phyloP scores from a whole-genome alignment of 2,329 filamentous ascomycete species.

The Arthrocladium fulminans region DNA sequence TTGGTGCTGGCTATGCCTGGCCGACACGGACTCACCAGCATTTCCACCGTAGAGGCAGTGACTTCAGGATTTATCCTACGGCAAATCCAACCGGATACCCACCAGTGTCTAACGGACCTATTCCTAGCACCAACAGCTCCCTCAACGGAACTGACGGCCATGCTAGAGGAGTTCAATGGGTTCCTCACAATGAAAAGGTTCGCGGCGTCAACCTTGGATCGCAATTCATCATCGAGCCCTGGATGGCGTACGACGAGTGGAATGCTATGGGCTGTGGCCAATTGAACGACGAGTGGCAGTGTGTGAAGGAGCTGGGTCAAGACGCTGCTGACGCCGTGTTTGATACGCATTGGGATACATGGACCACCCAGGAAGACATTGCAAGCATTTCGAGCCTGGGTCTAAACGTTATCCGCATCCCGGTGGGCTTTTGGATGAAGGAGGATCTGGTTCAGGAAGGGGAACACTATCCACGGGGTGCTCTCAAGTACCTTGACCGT shows the following conservation, averaged over 20 bases:
- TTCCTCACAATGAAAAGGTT: slow-evolving; percentile 28
- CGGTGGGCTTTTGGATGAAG: slow-evolving; percentile 44
- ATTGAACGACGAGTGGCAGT: slow-evolving; percentile 41
- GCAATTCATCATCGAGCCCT: slow-evolving; percentile 42
- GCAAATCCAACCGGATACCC: background rate
- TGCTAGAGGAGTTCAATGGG: background rate
- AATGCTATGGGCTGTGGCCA: slow-evolving; percentile 35
- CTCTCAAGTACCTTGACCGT: slow-evolving; percentile 34
- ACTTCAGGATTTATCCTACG: background rate
- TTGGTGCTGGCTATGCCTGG: background rate
- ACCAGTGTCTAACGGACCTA: background rate
- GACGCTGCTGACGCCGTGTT: slow-evolving; percentile 36
- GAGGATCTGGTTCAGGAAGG: slow-evolving; percentile 37
- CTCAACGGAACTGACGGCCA: background rate
- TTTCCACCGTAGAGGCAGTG: background rate
- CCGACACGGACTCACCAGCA: background rate
- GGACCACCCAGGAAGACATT: slow-evolving; percentile 38
- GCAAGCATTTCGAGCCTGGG: slow-evolving; percentile 38
- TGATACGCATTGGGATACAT: slow-evolving; percentile 39
- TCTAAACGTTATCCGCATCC: slow-evolving; percentile 43
- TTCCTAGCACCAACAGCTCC: background rate
- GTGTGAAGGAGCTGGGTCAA: slow-evolving; percentile 38
- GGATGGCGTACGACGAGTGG: slow-evolving; percentile 40
- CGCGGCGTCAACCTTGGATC: slow-evolving; percentile 45
- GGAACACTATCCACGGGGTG: slow-evolving; percentile 41